These are phyloP conservation scores for Xylaria sp. DNA, from an alignment of 2,329 filamentous ascomycete species.

Conservation along the genomic window DNA sequence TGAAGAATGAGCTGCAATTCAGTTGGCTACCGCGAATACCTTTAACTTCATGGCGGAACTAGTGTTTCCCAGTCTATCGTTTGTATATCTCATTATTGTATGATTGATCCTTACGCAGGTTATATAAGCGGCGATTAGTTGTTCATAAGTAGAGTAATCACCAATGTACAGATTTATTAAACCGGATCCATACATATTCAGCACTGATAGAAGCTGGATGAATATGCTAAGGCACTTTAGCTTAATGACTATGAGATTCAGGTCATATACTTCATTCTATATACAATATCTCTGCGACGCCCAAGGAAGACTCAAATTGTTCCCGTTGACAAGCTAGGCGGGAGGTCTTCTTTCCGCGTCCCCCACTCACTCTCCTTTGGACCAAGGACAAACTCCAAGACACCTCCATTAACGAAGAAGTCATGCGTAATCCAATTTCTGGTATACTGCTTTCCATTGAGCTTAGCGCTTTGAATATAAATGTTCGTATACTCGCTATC, in stretches of 20 bases:
- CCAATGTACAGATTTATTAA: background rate
- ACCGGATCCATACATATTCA: background rate
- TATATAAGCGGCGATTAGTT: background rate
- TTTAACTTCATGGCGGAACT: background rate
- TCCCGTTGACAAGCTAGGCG: slow-evolving; percentile 60
- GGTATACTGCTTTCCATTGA: slow-evolving; percentile 66
- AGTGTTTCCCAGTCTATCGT: background rate
- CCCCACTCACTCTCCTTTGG: slow-evolving; percentile 67
- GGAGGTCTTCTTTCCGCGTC: slow-evolving; percentile 64
- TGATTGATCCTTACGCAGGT: background rate
- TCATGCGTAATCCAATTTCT: slow-evolving; percentile 72
- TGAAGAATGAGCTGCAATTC: slow-evolving; percentile 12
- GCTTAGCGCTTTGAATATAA: slow-evolving; percentile 68
- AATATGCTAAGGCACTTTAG: background rate
- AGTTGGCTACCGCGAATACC: background rate
- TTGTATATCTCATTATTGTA: background rate
- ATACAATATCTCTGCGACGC: slow-evolving; percentile 2
- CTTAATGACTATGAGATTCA: background rate
- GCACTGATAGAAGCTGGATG: background rate
- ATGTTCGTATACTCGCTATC: slow-evolving; percentile 54
- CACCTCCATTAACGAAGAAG: slow-evolving; percentile 69
- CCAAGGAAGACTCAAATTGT: slow-evolving; percentile 22
- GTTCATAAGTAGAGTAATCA: background rate
- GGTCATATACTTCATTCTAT: background rate
- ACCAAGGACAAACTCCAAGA: slow-evolving; percentile 68